These are phyloP conservation scores for Fusarium foetens DNA, from an alignment of 2,329 filamentous ascomycete genomes.

Conservation along the genomic window DNA sequence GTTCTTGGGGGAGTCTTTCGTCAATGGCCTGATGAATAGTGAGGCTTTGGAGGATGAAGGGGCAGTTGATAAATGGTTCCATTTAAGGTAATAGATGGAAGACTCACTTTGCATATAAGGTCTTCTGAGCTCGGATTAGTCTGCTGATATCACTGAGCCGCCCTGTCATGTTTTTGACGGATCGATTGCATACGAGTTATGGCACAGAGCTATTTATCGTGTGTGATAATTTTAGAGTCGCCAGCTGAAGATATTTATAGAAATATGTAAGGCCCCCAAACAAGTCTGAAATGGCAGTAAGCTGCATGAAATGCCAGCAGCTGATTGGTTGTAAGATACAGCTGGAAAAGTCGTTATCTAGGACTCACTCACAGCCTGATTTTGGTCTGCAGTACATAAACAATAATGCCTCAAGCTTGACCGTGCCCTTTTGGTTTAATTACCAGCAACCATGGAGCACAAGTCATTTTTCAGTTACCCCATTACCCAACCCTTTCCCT, in stretches of 20 bases:
- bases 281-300: neutral
- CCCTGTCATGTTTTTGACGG: too few relatives aligned
- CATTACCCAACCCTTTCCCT: neutral
- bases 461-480: neutral
- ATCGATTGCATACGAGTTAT: too few relatives aligned
- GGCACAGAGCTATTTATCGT: too few relatives aligned
- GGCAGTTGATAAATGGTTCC: too few relatives aligned
- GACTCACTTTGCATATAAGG: too few relatives aligned
- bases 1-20: too few relatives aligned
- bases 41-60: too few relatives aligned
- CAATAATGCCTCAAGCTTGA: neutral
- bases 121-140: too few relatives aligned
- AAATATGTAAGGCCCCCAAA: neutral
- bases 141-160: too few relatives aligned
- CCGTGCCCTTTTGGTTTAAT: fast-evolving
- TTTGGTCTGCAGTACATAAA: neutral
- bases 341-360: neutral
- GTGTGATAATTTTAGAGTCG: fast-evolving
- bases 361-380: neutral
- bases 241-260: neutral
- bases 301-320: neutral
- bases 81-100: too few relatives aligned
- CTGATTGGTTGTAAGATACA: neutral
- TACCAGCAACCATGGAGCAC: neutral
- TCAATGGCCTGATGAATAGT: too few relatives aligned